A percentile compares a stretch with the other conserved stretches of the same genome.
These are phyloP conservation scores for Pisolithus albus DNA, from an alignment of 768 basidiomycete genomes.

Conservation along the genomic window DNA sequence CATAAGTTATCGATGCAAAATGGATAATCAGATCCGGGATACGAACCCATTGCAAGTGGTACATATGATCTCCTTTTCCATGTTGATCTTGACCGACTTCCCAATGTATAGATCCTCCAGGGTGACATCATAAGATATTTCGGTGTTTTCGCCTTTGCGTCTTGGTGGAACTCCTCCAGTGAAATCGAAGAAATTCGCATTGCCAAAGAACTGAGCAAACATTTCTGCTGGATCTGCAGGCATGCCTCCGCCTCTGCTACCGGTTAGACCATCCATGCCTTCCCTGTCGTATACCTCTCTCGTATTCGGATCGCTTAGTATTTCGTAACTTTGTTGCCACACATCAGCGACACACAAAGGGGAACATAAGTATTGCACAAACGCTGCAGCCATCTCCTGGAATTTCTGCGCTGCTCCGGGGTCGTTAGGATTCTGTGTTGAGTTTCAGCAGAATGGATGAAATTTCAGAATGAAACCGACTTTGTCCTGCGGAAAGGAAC, in stretches of 20 bases:
- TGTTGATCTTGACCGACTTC: constrained; percentile 79
- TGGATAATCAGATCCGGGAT: constrained; percentile 1
- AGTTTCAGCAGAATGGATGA: not conserved
- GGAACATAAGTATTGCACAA: constrained; percentile 26
- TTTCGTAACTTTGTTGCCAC: constrained; percentile 59
- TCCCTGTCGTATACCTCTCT: constrained; percentile 66
- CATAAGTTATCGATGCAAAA: constrained; percentile 5
- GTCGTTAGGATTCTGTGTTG: constrained; percentile 74
- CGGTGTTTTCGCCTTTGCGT: constrained; percentile 63
- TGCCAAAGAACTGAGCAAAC: constrained; percentile 69
- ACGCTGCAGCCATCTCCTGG: constrained; percentile 88
- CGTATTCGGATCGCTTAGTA: constrained; percentile 61
- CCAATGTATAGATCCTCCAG: constrained; percentile 93
- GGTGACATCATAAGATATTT: constrained; percentile 76
- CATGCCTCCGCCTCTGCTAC: constrained; percentile 41
- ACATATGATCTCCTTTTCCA: constrained; percentile 83
- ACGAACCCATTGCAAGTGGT: constrained; percentile 70
- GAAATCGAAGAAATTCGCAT: constrained; percentile 59
- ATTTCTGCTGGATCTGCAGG: constrained; percentile 51
- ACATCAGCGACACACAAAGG: constrained; percentile 4
- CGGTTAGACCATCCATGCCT: constrained; percentile 63
- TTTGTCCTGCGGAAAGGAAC: constrained; percentile 50
- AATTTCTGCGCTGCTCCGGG: constrained; percentile 78
- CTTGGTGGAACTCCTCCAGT: constrained; percentile 43
- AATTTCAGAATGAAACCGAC: constrained; percentile 27